Evolutionary conservation across 1,284 basidiomycete species (phyloP).

Genomic region (Athelia sp.): DNA sequence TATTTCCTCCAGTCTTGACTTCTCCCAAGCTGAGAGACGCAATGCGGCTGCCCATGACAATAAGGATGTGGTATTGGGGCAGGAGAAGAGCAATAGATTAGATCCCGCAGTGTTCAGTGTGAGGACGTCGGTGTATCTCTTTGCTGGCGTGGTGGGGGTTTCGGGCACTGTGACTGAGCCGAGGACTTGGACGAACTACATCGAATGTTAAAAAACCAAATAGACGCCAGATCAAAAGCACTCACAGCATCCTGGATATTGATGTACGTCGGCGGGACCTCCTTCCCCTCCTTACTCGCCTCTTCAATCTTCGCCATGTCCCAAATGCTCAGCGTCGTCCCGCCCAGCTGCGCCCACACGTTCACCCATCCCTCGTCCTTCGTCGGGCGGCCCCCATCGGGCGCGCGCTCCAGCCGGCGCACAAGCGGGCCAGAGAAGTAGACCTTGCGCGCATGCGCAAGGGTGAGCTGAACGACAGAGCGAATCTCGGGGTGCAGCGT

Average conservation of each 20-base stretch:
- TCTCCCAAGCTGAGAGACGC: slow-evolving; percentile 92
- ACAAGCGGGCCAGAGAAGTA: slow-evolving; percentile 81
- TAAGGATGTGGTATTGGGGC: slow-evolving; percentile 65
- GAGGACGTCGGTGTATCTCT: slow-evolving; percentile 75
- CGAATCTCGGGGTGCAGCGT: slow-evolving; percentile 75
- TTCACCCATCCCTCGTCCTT: slow-evolving; percentile 85
- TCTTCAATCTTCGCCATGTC: slow-evolving; percentile 82
- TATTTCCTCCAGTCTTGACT: slow-evolving; percentile 92
- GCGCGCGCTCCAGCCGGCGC: slow-evolving; percentile 65
- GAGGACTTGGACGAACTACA: slow-evolving; percentile 67
- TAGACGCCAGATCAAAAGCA: slow-evolving; percentile 17
- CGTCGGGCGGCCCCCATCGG: slow-evolving; percentile 68
- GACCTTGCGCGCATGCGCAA: slow-evolving; percentile 71
- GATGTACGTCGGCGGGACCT: slow-evolving; percentile 83
- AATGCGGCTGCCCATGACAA: slow-evolving; percentile 91
- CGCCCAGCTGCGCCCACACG: slow-evolving; percentile 93
- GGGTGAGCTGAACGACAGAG: slow-evolving; percentile 63
- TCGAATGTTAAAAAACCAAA: slow-evolving; percentile 5
- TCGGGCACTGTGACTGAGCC: slow-evolving; percentile 66
- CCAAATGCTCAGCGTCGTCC: slow-evolving; percentile 90
- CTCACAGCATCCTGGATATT: slow-evolving; percentile 85
- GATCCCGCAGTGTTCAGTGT: slow-evolving; percentile 94
- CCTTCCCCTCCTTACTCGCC: slow-evolving; percentile 72
- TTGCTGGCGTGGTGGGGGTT: slow-evolving; percentile 38
- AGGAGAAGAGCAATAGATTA: slow-evolving; percentile 88